Evolutionary conservation across 495 filamentous ascomycete genomes (phyloP), one percentile per base, ranked within the genome.

Genomic region (Talaromyces trachyspermus): DNA sequence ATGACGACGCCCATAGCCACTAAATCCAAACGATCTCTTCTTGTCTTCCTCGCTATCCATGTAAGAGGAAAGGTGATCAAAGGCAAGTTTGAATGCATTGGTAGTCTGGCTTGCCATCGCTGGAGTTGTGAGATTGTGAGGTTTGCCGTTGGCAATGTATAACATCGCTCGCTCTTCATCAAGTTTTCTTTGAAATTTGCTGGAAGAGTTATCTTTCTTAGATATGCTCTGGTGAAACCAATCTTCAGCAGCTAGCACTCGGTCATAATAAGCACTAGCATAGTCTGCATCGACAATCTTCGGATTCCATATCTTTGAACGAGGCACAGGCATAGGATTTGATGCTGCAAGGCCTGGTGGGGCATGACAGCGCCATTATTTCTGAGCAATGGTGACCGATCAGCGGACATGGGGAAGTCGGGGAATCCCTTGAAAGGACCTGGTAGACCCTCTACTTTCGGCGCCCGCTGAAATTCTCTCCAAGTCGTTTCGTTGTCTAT

Each of bases 171-270:
- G 19, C 20, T 32, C 32, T 14, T 35, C 17, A 26, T 11, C 19
- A 20, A 46, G 44, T 15, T 25, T 36, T 29, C 8, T 8, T 0
- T n/a, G 26, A 2, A 33, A 30, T n/a, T 33, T 15, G 1, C 5
- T 24, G 20, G 14, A n/a, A 5, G n/a, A 26, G 9, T 49, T 9
- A 3, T 56, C 52, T 19, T 55, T 40, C n/a, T 53, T 46, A 14
- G 50, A 51, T 19, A 27, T 17, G 39, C 59, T 60, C 15, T 22
- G 48, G 27, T 55, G 57, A 25, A 65, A 65, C 62, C 62, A 65
- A 19, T 33, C 17, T 5, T 59, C 43, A 11, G 58, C 44, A 15
- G 56, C 56, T 24, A 52, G 43, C 14, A 53, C 24, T 46, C 54
- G 55, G 9, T 43, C 42, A 22, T 46, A 46, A 37, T 46, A 46